Base-by-base conservation (phyloP, 257 asterid species). In the Nicotiana knightiana region DNA sequence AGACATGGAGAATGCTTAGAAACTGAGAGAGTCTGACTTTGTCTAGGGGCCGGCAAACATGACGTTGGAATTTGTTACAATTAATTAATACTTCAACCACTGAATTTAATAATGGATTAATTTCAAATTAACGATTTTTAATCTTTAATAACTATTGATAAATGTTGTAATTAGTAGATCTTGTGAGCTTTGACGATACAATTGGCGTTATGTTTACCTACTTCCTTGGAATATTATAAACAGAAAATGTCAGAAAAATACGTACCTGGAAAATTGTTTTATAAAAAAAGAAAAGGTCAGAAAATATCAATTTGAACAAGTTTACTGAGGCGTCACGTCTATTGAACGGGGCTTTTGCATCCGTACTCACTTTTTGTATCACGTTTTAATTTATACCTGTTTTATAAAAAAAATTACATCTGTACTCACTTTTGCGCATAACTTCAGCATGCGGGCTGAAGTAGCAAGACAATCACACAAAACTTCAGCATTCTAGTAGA, bases 1-100 rank as follows among this genome's bases (percentile, higher is more conserved):
- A 51, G 79, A 73, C 79, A 73, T 48, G 24, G 62, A 73, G 62
- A 73, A 73, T 73, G 79, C 79, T 48, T 51, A 73, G 78, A 71
- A 68, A 26, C 28, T 12, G 13, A 46, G n/a, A n/a, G 17, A 26
- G 43, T 26, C 79, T 73, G 79, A 73, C 79, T 73, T 73, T 73
- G 79, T 73, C 79, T 48, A 48, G 43, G 26, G 26, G 79, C 43
- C 79, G 62, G 63, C 62, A 73, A 73, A 73, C 79, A 73, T 73
- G 79, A 73, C 62, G 43, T 73, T 73, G 79, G 15, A 26, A 8
- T 73, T 26, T 15, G 79, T 7, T 15, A 7, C 13, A 73, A 51
- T 48, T 26, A 73, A 73, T 48, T 17, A 67, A 46, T 65, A 67
- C 26, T 67, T 33, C 48, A 66, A 30, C 46, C 2, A 43, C 21